Evolutionary conservation across 768 basidiomycete species (phyloP), one percentile per base, ranked within the genome.

Genomic region (Omphalotus guepiniiformis): DNA sequence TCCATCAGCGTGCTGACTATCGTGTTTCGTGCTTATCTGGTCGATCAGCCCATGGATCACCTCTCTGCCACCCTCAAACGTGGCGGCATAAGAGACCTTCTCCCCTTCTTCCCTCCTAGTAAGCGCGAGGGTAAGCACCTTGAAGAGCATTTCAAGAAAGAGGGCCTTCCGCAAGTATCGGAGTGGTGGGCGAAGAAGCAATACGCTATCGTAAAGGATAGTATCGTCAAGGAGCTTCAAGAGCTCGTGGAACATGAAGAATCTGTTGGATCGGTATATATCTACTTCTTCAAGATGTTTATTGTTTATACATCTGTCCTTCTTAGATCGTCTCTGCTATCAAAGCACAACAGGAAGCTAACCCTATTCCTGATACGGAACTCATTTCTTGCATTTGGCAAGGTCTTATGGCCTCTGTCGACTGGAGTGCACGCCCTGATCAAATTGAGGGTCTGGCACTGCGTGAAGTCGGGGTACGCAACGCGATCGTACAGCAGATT

Each of bases 121-220:
- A 90, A 85, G 64, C 82, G 90, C 50, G 80, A 85, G 39, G 74
- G 75, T 55, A 80, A 84, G 58, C 63, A 72, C 34, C 74, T 97
- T 41, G 91, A 94, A 55, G 84, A 88, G 6, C 85, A 93, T 62
- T 96, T 98, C 77, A 88, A 79, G 68, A 78, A 80, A 48, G 85
- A 82, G 50, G 83, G 81, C 16, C 72, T 96, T 16, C 68, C 82
- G 16, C 81, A 83, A 55, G 80, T 97, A 35, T 85, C 88, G 2
- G 95, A 98, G 13, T 97, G 92, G 91, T 97, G 88, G 78, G 81
- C 82, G 38, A 96, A 94, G 76, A 85, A 83, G 63, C 90, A 93
- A 62, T 83, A 83, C 50, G 83, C 83, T 47, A 80, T 84, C 49
- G 80, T 89, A 55, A 93, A 88, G 64, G 89, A 93, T 49, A 73